Evolutionary conservation across 2,329 filamentous ascomycete genomes (phyloP).

Genomic region (Penicillium sp.): DNA sequence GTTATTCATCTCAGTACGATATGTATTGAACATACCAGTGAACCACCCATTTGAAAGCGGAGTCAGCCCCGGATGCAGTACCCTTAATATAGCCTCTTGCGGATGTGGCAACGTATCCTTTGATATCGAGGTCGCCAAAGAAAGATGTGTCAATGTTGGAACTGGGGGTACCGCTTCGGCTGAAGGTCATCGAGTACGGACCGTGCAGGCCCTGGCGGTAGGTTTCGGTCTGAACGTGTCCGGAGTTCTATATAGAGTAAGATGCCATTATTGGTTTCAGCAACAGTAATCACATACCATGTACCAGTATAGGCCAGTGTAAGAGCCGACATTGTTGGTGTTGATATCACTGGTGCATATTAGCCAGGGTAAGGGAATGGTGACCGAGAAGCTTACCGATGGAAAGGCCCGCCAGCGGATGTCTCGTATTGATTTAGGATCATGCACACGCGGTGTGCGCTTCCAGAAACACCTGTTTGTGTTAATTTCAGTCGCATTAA

Average conservation of each 20-base stretch:
- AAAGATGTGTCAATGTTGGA: slow-evolving; percentile 56
- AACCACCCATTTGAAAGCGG: slow-evolving; percentile 56
- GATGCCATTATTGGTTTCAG: background rate
- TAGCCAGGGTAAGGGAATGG: background rate
- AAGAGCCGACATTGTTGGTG: slow-evolving; percentile 60
- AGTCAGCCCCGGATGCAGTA: slow-evolving; percentile 57
- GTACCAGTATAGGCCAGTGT: slow-evolving; percentile 63
- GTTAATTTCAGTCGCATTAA: background rate
- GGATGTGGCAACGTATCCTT: slow-evolving; percentile 56
- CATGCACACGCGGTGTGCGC: slow-evolving; percentile 59
- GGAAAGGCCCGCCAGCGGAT: slow-evolving; percentile 65
- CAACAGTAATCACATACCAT: slow-evolving; percentile 43
- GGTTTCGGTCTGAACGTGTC: slow-evolving; percentile 61
- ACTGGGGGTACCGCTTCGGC: slow-evolving; percentile 55
- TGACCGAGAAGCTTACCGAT: slow-evolving; percentile 40
- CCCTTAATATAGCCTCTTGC: slow-evolving; percentile 60
- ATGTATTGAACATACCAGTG: slow-evolving; percentile 51
- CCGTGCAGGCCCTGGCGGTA: slow-evolving; percentile 64
- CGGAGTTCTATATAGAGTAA: slow-evolving; percentile 52
- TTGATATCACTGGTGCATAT: slow-evolving; percentile 55
- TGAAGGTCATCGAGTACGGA: slow-evolving; percentile 63
- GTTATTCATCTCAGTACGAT: background rate
- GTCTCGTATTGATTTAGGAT: slow-evolving; percentile 58
- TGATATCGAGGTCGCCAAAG: slow-evolving; percentile 58
- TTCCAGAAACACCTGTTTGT: slow-evolving; percentile 30